These are phyloP conservation scores for Lachnellula occidentalis DNA, from an alignment of 2,329 filamentous ascomycete genomes.

Conservation along the genomic window DNA sequence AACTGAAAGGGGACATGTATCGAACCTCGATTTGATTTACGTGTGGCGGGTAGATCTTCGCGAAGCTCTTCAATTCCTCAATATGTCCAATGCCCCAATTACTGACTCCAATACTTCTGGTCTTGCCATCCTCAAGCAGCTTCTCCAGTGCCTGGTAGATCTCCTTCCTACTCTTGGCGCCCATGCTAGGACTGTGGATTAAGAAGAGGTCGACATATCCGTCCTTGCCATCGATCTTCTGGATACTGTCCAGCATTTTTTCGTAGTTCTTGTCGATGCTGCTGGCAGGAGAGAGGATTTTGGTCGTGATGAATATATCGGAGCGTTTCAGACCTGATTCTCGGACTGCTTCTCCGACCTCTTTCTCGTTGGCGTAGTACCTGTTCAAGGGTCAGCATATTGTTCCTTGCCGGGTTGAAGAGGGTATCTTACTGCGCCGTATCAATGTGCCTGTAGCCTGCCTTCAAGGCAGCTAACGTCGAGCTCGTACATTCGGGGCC, in stretches of 20 bases:
- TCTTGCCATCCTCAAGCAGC: constrained; percentile 52
- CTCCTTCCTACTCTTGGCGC: constrained; percentile 48
- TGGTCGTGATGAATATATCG: constrained; percentile 65
- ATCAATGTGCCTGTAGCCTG: constrained; percentile 60
- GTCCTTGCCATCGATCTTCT: constrained; percentile 10
- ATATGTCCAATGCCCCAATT: constrained; percentile 66
- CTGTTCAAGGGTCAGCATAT: constrained; percentile 32
- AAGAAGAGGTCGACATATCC: constrained; percentile 42
- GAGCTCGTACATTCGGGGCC: constrained; percentile 50
- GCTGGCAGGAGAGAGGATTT: constrained; percentile 52
- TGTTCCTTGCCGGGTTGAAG: neutral
- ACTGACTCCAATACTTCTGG: constrained; percentile 64
- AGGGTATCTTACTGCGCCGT: constrained; percentile 42
- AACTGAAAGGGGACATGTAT: constrained; percentile 46
- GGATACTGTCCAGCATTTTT: constrained; percentile 6
- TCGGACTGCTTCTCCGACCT: constrained; percentile 60
- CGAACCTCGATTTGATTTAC: constrained; percentile 67
- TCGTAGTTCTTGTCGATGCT: constrained; percentile 54
- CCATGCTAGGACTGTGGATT: constrained; percentile 58
- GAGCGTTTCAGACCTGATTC: constrained; percentile 49
- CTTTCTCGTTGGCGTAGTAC: constrained; percentile 63
- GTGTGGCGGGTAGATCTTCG: constrained; percentile 62
- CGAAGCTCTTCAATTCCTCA: constrained; percentile 61
- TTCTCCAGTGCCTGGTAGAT: constrained; percentile 64
- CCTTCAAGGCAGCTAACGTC: constrained; percentile 50